Base-by-base conservation (phyloP, 768 basidiomycete genomes). In the Tulasnella sp. region DNA sequence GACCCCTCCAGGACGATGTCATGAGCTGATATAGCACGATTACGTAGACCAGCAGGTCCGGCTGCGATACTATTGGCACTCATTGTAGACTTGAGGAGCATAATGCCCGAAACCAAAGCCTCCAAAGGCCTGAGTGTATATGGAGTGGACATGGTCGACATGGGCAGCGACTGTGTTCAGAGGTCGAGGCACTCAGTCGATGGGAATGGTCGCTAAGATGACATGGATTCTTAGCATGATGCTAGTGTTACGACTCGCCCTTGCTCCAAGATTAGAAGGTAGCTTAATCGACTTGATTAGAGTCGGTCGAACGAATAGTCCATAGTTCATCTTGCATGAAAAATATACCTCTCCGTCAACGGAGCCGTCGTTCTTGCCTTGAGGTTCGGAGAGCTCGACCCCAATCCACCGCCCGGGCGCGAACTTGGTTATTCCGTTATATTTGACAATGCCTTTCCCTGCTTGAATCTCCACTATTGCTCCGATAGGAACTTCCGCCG, bases 311-410 rank as follows among this genome's bases (percentile, higher is more conserved):
- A 98, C 92, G 85, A 99, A 99, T 40, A 99, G 93, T 73, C 98
- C 98, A 87, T 94, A 88, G 41, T 88, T 88, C 73, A 88, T 87
- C 83, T 89, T 90, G 87, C 96, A 98, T 24, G 87, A 88, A 85
- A 99, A 99, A 87, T 99, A 99, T 1, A 86, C 82, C 75, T 91
- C 86, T 22, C 93, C 96, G 48, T 92, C 88, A 11, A 99, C 93
- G 1, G 91, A 90, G 1, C 98, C 98, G 83, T 99, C 95, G 88
- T 99, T 99, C 92, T 99, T 99, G 54, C 98, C 98, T 72, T 90
- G 93, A 11, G 91, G 86, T 83, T 93, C 92, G 79, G 89, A 90
- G 72, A 99, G 90, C 84, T 97, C 96, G 77, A 99, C 91, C 12
- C 98, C 98, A 75, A 98, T 89, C 97, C 97, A 99, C 89, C 94